These are phyloP conservation scores for Chionographis japonica DNA, from an alignment of 106 monocot genomes.

Conservation along the genomic window DNA sequence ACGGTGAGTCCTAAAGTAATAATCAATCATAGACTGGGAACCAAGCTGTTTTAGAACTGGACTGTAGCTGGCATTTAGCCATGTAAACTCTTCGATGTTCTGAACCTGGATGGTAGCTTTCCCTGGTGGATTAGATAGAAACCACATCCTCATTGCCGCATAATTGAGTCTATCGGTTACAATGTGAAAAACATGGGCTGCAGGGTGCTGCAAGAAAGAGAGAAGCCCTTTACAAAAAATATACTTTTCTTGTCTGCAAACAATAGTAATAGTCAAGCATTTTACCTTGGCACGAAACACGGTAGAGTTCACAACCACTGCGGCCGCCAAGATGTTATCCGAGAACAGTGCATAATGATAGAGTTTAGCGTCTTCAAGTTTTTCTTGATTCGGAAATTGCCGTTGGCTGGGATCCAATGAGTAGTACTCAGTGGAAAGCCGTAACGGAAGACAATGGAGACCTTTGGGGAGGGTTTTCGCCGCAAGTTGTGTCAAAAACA, in stretches of 20 bases:
- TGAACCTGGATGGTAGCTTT: constrained; percentile 51
- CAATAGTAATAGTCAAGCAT: neutral
- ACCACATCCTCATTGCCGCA: constrained; percentile 78
- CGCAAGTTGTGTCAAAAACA: constrained; percentile 55
- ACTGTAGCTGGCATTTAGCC: constrained; percentile 66
- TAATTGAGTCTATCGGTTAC: constrained; percentile 70
- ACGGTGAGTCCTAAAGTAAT: constrained; percentile 46
- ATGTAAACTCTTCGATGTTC: constrained; percentile 57
- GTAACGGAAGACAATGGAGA: constrained; percentile 75
- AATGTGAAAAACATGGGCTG: constrained; percentile 57
- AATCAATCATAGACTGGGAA: constrained; percentile 57
- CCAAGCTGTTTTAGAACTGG: constrained; percentile 59
- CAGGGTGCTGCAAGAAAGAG: constrained; percentile 40
- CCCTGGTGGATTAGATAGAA: constrained; percentile 47
- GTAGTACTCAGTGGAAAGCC: constrained; percentile 62
- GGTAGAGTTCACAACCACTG: constrained; percentile 72
- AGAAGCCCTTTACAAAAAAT: neutral
- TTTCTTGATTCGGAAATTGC: constrained; percentile 41
- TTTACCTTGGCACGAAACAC: constrained; percentile 50
- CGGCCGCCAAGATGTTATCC: constrained; percentile 53
- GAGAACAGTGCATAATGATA: constrained; percentile 79
- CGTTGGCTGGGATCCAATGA: constrained; percentile 17
- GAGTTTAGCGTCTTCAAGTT: constrained; percentile 60
- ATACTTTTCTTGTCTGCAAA: neutral
- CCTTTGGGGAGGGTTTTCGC: constrained; percentile 80